Evolutionary conservation across 1,284 basidiomycete species (phyloP).

Genomic region (Apiotrichum montevideense): DNA sequence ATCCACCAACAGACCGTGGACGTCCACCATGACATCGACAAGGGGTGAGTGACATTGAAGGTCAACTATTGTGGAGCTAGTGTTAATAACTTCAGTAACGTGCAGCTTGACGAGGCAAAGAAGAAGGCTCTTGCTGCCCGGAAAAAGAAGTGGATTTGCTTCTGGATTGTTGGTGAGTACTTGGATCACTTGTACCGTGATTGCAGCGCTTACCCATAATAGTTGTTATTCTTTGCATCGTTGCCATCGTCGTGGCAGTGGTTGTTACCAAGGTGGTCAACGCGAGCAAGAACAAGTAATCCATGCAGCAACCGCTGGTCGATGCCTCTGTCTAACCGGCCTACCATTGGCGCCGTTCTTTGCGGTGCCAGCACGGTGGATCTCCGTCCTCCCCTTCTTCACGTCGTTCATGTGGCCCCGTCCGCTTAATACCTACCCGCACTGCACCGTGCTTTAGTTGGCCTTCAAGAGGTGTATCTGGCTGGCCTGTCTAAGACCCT

Average conservation of each 20-base stretch:
- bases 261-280: not conserved
- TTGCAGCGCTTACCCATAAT: not conserved
- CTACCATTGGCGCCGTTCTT: too few species aligned
- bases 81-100: conserved; percentile 48
- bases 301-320: too few species aligned
- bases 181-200: not conserved
- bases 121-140: conserved; percentile 69
- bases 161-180: conserved; percentile 52
- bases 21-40: conserved; percentile 62
- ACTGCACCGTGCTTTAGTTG: too few species aligned
- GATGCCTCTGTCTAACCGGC: too few species aligned
- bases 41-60: conserved; percentile 53
- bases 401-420: too few species aligned
- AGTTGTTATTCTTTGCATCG: conserved; percentile 2
- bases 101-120: conserved; percentile 66
- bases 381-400: not conserved
- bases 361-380: too few species aligned
- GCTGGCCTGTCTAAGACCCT: too few species aligned
- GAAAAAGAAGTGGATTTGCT: conserved; percentile 74
- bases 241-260: too few species aligned
- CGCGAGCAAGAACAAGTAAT: not conserved
- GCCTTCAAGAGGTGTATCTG: too few species aligned
- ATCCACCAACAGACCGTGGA: conserved; percentile 60
- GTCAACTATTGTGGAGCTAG: too few species aligned
- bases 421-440: too few species aligned